A percentile compares a stretch with the other conserved stretches of the same genome.
phyloP scores from a whole-genome alignment of 1,284 basidiomycete genomes.

The Cutaneotrichosporon sp. region DNA sequence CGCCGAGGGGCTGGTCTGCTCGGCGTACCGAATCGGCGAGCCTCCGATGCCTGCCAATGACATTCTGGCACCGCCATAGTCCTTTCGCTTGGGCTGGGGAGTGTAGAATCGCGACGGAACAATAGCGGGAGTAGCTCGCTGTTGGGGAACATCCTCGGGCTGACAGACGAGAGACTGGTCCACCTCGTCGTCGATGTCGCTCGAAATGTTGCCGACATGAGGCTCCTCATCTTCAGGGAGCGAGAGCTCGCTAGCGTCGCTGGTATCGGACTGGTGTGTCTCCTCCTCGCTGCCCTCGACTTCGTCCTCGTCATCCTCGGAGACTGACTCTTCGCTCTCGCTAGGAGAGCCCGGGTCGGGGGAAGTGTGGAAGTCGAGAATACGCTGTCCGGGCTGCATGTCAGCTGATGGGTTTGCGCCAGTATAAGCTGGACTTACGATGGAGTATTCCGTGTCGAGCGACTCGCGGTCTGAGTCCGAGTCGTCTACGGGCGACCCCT shows the following conservation, averaged over 20 bases:
- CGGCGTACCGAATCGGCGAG: conserved; percentile 11
- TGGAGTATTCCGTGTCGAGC: conserved; percentile 33
- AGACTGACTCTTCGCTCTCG: conserved; percentile 10
- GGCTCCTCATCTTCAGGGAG: too few species aligned
- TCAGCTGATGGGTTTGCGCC: too few species aligned
- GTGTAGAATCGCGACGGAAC: conserved; percentile 29
- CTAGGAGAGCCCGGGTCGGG: not conserved
- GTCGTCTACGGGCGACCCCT: conserved; percentile 17
- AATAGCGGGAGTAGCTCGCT: not conserved
- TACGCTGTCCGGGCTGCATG: conserved; percentile 22
- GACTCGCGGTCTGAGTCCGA: conserved; percentile 26
- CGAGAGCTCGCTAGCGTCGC: too few species aligned
- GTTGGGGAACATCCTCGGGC: not conserved
- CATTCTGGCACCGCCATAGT: conserved; percentile 12
- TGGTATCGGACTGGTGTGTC: too few species aligned
- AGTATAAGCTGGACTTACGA: conserved; percentile 33
- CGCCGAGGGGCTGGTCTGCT: not conserved
- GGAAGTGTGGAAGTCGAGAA: conserved; percentile 17
- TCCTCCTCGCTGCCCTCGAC: conserved; percentile 7
- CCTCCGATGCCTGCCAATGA: conserved; percentile 21
- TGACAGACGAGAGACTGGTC: not conserved
- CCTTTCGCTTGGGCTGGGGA: conserved; percentile 27
- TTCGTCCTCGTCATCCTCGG: not conserved
- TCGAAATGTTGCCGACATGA: conserved; percentile 5
- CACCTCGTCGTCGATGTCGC: conserved; percentile 10